Base-by-base conservation (phyloP, 108 stramenopile species). In the Pseudonitzschia delicatissima region DNA sequence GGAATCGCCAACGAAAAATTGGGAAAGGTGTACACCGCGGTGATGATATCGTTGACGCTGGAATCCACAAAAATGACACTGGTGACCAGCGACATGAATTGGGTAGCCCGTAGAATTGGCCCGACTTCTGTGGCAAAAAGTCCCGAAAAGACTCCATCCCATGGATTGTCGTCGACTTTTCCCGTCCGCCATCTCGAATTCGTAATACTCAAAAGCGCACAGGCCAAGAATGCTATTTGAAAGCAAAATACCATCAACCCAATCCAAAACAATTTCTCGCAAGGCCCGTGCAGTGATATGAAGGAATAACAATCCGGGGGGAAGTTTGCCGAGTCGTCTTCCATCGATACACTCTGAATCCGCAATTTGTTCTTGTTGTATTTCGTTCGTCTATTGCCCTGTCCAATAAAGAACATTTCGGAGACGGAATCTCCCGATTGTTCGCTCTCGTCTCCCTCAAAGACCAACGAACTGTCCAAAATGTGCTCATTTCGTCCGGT, bases 251-350 rank as follows among this genome's bases (percentile, higher is more conserved):
- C 53, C 53, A 55, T 55, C 17, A 55, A 28, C 18, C 53, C 53
- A 55, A 20, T 31, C 6, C 9, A 8, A 55, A 55, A 55, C n/a
- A 55, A 55, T 31, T 33, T 55, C 11, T 33, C 53, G 4, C 28
- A 4, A 6, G 53, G 53, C 5, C 53, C 53, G 13, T 55, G 53
- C 28, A 55, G 53, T 5, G 53, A 55, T 27, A 55, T 31, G n/a
- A 55, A 34, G 18, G 53, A 55, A 34, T 55, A 55, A 18, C 17
- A 33, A 33, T 55, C 53, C 4, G 53, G 15, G 9, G 53, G 53
- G 17, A n/a, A 55, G 3, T n/a, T n/a, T n/a, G n/a, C n/a, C n/a
- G n/a, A n/a, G n/a, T n/a, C n/a, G n/a, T n/a, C n/a, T n/a, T n/a
- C n/a, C n/a, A n/a, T n/a, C n/a, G n/a, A n/a, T n/a, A n/a, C n/a